Evolutionary conservation across 2,329 filamentous ascomycete genomes (phyloP).

Genomic region (Colletotrichum eleusines): DNA sequence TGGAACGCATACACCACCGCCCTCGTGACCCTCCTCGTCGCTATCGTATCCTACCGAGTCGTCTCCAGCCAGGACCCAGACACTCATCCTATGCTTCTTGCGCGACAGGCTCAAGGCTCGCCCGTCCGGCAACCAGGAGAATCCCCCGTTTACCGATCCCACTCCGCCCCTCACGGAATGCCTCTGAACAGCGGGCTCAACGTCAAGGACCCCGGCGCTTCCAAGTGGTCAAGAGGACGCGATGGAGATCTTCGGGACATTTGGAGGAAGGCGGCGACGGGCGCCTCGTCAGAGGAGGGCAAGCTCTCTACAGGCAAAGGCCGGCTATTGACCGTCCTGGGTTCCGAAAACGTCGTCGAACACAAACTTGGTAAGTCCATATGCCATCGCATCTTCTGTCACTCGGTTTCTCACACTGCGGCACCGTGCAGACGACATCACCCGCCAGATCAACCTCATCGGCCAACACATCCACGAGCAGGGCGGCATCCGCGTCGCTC

Average conservation of each 20-base stretch:
- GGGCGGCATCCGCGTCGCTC: constrained; percentile 80
- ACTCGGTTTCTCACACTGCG: constrained; percentile 14
- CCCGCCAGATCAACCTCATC: constrained; percentile 87
- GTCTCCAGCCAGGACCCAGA: constrained; percentile 84
- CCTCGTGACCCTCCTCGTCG: constrained; percentile 74
- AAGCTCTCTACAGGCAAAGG: constrained; percentile 71
- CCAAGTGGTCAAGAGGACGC: constrained; percentile 85
- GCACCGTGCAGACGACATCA: constrained; percentile 71
- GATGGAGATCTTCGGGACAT: constrained; percentile 93
- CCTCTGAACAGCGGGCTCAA: constrained; percentile 82
- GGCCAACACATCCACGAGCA: constrained; percentile 81
- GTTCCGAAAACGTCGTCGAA: constrained; percentile 79
- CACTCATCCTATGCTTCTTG: constrained; percentile 90
- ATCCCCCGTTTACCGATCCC: constrained; percentile 87
- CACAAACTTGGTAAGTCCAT: constrained; percentile 69
- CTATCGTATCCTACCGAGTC: constrained; percentile 78
- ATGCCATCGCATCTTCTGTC: too few species aligned
- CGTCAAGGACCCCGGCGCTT: constrained; percentile 82
- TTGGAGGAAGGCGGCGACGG: constrained; percentile 80
- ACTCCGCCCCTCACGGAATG: constrained; percentile 87
- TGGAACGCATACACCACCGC: constrained; percentile 87
- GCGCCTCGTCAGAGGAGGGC: constrained; percentile 73
- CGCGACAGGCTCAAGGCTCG: constrained; percentile 83
- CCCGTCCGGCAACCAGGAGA: constrained; percentile 86
- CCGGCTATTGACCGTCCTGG: constrained; percentile 82